phyloP scores from a whole-genome alignment of 2,329 filamentous ascomycete species.

The Aspergillus sp. region DNA sequence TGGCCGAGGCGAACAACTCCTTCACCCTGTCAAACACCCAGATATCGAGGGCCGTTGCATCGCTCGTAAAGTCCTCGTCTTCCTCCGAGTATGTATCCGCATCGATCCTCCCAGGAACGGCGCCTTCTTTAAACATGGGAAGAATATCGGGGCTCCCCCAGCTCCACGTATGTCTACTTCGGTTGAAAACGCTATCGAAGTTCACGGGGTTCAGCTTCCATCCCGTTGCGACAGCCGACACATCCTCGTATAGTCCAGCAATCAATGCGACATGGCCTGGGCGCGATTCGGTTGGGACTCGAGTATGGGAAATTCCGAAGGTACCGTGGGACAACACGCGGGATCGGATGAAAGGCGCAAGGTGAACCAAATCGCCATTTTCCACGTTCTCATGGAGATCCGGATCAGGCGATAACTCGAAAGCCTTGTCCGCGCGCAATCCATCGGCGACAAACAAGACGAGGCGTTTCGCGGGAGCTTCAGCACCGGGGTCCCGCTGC shows the following conservation, averaged over 20 bases:
- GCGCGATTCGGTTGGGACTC: constrained; percentile 93
- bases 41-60: constrained; percentile 77
- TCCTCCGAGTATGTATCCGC: constrained; percentile 82
- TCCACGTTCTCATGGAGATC: constrained; percentile 29
- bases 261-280: constrained; percentile 97
- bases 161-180: constrained; percentile 95
- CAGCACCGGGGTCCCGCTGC: constrained; percentile 57
- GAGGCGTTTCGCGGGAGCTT: constrained; percentile 82
- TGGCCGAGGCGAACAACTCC: constrained; percentile 77
- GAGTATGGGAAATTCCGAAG: constrained; percentile 95
- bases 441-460: constrained; percentile 97
- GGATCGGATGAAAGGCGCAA: constrained; percentile 89
- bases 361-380: constrained; percentile 61
- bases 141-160: constrained; percentile 98
- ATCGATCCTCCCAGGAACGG: constrained; percentile 80
- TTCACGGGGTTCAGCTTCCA: constrained; percentile 99
- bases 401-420: constrained; percentile 86
- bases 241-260: constrained; percentile 94
- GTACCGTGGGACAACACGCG: constrained; percentile 86
- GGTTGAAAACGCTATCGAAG: constrained; percentile 98
- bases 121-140: constrained; percentile 95
- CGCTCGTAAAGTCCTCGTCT: constrained; percentile 82
- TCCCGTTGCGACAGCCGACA: constrained; percentile 92
- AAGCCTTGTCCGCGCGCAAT: constrained; percentile 94
- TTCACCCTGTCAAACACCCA: constrained; percentile 98